Evolutionary conservation across 768 basidiomycete species (phyloP), one percentile per base, ranked within the genome.

Genomic region (Lactarius indigo): DNA sequence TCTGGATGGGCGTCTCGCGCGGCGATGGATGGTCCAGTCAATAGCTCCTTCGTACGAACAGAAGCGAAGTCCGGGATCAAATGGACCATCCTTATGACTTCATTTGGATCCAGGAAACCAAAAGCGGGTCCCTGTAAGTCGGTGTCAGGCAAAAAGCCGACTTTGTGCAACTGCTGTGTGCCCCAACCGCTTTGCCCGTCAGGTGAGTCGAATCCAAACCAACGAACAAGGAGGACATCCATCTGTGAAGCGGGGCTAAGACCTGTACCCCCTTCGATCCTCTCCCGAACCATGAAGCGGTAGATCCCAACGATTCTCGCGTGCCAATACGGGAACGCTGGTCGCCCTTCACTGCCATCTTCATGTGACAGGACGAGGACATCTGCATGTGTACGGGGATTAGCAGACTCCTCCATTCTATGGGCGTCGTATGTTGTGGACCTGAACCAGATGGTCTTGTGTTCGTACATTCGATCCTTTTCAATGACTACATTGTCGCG

Each of bases 191-290:
- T n/a, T 9, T n/a, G 20, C 4, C 31, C 17, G 7, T 31, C 23
- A 1, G 35, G 15, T 20, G 44, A 44, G 20, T 69, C 58, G 17
- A 31, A 61, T 8, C 65, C 63, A 13, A 62, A 56, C 67, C 60
- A 58, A 5, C 57, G 50, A 13, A 65, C 57, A 44, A 37, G 42
- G 28, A 66, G 60, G 26, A 63, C 35, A 4, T 63, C 59, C 33
- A 64, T 63, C 31, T 31, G 61, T 1, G 13, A 15, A 31, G 42
- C 5, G 10, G 26, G 1, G 56, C 59, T 39, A 82, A 77, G 0
- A 63, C 55, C 1, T 75, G 74, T 54, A 79, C 75, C 79, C 81
- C 81, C 0, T 73, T 71, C 42, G 2, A 20, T 42, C 18, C 42
- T 42, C 42, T 50, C 33, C 18, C 23, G 20, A 2, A 76, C 74